phyloP scores from a whole-genome alignment of 768 basidiomycete species.

The Boletus reticuloceps region DNA sequence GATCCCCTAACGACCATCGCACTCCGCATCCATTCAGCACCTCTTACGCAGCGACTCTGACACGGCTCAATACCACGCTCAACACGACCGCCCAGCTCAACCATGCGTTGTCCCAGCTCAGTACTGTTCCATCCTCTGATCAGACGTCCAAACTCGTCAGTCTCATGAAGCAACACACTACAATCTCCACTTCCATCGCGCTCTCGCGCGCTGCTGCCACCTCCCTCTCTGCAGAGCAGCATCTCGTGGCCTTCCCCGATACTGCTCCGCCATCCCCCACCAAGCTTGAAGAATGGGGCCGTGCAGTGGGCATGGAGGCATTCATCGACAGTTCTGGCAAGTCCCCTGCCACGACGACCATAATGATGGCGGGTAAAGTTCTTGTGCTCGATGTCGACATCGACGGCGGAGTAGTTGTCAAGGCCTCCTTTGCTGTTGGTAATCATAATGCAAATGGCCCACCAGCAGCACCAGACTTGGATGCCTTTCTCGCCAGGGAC shows the following conservation, averaged over 20 bases:
- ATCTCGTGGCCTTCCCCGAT: constrained; percentile 27
- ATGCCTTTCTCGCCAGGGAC: constrained; percentile 56
- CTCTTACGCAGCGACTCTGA: constrained; percentile 14
- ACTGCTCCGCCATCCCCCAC: constrained; percentile 25
- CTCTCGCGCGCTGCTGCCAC: constrained; percentile 21
- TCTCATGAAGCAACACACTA: constrained; percentile 61
- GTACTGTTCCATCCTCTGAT: constrained; percentile 44
- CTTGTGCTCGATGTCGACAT: constrained; percentile 77
- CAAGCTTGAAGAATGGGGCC: constrained; percentile 60
- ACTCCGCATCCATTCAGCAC: constrained; percentile 28
- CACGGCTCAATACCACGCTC: constrained; percentile 49
- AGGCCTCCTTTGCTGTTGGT: constrained; percentile 67
- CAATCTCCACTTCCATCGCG: constrained; percentile 32
- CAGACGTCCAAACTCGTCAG: constrained; percentile 68
- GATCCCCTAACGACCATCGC: constrained; percentile 8
- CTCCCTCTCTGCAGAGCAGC: constrained; percentile 20
- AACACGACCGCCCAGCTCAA: constrained; percentile 51
- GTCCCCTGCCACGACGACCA: constrained; percentile 43
- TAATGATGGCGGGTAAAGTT: constrained; percentile 77
- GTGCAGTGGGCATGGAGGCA: constrained; percentile 66
- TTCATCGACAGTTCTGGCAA: constrained; percentile 60
- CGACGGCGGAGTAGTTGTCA: constrained; percentile 47
- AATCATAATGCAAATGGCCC: constrained; percentile 43
- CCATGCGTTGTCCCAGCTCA: constrained; percentile 48
- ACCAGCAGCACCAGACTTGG: constrained; percentile 46